A percentile compares a stretch with the other conserved stretches of the same genome.
Conservation (phyloP, 805 yeast genomes). For the Candida khao-thaluensis region DNA sequence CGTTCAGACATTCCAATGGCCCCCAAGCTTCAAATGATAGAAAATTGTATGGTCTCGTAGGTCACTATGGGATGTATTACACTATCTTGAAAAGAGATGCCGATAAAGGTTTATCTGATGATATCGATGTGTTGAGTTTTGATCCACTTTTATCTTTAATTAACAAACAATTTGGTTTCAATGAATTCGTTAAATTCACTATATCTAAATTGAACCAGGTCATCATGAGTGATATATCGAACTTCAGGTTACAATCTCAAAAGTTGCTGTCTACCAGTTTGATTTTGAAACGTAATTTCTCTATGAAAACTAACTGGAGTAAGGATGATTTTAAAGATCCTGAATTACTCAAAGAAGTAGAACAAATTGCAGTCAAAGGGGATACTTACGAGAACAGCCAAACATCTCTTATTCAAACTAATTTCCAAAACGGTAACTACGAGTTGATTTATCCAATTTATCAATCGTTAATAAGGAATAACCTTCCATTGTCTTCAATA, state of each 20-base stretch:
- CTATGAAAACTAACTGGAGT: neutral
- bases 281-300: constrained; percentile 2
- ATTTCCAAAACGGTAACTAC: constrained; percentile 21
- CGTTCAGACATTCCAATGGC: constrained; percentile 12
- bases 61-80: constrained; percentile 46
- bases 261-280: constrained; percentile 1
- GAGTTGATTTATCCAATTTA: constrained; percentile 40
- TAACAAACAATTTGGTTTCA: neutral
- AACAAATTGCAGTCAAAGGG: neutral
- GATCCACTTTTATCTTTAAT: constrained; percentile 6
- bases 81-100: constrained; percentile 39
- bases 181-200: constrained; percentile 18
- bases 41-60: constrained; percentile 15
- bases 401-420: constrained; percentile 6
- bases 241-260: constrained; percentile 1
- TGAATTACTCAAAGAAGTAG: neutral
- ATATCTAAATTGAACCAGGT: constrained; percentile 33
- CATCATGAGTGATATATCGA: constrained; percentile 25
- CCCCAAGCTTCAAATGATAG: constrained; percentile 17
- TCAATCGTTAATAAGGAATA: constrained; percentile 40
- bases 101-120: constrained; percentile 6
- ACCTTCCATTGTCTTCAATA: constrained; percentile 45
- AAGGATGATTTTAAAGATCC: neutral
- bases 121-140: constrained; percentile 5
- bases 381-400: constrained; percentile 9